A percentile compares a stretch with the other conserved stretches of the same genome.
Conservation (phyloP, 2,329 filamentous ascomycete species). For the Fusarium phyllophilum region DNA sequence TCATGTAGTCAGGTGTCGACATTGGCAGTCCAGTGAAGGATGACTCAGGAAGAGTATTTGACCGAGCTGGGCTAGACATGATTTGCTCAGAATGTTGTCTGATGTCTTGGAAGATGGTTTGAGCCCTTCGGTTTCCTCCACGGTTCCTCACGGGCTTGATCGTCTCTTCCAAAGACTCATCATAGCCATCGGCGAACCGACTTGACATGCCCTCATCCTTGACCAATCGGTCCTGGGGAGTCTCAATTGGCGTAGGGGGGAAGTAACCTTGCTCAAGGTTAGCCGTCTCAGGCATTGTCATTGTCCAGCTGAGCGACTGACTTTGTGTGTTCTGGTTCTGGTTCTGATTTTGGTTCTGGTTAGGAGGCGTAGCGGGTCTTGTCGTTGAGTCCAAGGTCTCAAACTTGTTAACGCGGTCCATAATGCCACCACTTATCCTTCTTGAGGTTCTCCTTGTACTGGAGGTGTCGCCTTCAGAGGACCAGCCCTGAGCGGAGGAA, state of each 20-base stretch:
- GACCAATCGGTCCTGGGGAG: slow-evolving; percentile 61
- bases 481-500: slow-evolving; percentile 59
- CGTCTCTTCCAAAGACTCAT: slow-evolving; percentile 74
- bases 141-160: slow-evolving; percentile 65
- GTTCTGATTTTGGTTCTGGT: slow-evolving; percentile 63
- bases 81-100: slow-evolving; percentile 64
- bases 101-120: slow-evolving; percentile 68
- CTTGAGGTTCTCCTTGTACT: slow-evolving; percentile 54
- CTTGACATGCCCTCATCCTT: slow-evolving; percentile 56
- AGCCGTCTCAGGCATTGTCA: slow-evolving; percentile 11
- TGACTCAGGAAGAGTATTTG: slow-evolving; percentile 59
- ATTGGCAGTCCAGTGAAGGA: slow-evolving; percentile 62
- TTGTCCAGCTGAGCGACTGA: slow-evolving; percentile 52
- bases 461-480: slow-evolving; percentile 59
- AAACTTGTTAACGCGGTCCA: slow-evolving; percentile 69
- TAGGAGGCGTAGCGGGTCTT: slow-evolving; percentile 70
- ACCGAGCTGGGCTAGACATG: slow-evolving; percentile 65
- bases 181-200: slow-evolving; percentile 69
- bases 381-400: slow-evolving; percentile 63
- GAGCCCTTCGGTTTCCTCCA: slow-evolving; percentile 54
- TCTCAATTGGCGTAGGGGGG: slow-evolving; percentile 74
- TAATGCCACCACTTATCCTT: slow-evolving; percentile 69
- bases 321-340: slow-evolving; percentile 63
- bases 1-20: slow-evolving; percentile 67
- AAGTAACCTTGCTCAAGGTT: slow-evolving; percentile 61